phyloP scores from a whole-genome alignment of 495 filamentous ascomycete species.

The Aspergillus asperescens region DNA sequence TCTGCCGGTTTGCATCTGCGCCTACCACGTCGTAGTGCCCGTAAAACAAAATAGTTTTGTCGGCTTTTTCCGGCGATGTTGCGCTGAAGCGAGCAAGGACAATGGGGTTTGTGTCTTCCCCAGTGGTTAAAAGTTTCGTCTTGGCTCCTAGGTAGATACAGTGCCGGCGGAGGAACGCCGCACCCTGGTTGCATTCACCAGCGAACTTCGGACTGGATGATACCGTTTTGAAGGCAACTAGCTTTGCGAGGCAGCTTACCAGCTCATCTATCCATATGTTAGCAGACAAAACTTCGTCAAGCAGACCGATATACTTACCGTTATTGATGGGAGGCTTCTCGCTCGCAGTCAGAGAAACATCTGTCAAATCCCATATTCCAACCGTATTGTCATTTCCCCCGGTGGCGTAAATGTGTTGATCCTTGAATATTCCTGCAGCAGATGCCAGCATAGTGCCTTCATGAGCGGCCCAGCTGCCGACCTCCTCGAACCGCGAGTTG shows the following conservation, averaged over 20 bases:
- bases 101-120: conserved; percentile 73
- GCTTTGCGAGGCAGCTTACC: conserved; percentile 72
- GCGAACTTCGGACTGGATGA: conserved; percentile 77
- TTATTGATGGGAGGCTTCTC: conserved; percentile 52
- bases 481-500: conserved; percentile 80
- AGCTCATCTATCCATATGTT: conserved; percentile 56
- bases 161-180: conserved; percentile 78
- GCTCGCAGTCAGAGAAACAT: conserved; percentile 42
- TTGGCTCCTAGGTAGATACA: conserved; percentile 88
- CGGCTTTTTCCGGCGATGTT: conserved; percentile 46
- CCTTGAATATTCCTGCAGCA: conserved; percentile 59
- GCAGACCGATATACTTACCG: conserved; percentile 32
- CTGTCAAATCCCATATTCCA: conserved; percentile 77
- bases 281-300: background rate
- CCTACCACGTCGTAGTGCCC: conserved; percentile 99
- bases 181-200: conserved; percentile 87
- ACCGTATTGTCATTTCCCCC: conserved; percentile 92
- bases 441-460: conserved; percentile 85
- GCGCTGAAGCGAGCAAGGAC: conserved; percentile 84
- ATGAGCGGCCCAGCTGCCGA: conserved; percentile 80
- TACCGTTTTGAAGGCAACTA: conserved; percentile 85
- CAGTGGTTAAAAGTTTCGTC: conserved; percentile 76
- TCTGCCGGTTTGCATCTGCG: conserved; percentile 67
- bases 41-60: conserved; percentile 92
- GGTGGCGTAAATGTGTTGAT: conserved; percentile 75